phyloP scores from a whole-genome alignment of 2,329 filamentous ascomycete species.

The Hymenoscyphus fraxineus region DNA sequence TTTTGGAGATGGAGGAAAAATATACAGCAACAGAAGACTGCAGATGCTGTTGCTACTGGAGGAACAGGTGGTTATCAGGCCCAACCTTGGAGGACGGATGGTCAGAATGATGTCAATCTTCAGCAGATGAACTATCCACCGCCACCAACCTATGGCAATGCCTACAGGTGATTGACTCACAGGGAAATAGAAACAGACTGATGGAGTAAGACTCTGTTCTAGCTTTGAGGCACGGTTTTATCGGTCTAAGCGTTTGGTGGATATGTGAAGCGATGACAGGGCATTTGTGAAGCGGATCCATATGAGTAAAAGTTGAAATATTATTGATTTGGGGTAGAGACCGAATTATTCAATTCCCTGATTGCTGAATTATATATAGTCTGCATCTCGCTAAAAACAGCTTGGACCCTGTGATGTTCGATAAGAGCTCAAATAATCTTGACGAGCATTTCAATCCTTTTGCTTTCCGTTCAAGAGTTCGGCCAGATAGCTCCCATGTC shows the following conservation, averaged over 20 bases:
- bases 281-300: background rate
- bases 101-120: conserved; percentile 9
- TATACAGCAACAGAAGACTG: conserved; percentile 9
- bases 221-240: background rate
- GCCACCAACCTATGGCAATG: background rate
- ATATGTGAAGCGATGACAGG: background rate
- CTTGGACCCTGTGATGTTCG: too few relatives aligned
- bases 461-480: background rate
- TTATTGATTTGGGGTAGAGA: too few relatives aligned
- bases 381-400: too few relatives aligned
- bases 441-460: background rate
- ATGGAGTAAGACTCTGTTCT: background rate
- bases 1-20: conserved; percentile 15
- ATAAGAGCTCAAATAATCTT: background rate
- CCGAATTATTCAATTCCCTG: too few relatives aligned
- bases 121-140: conserved; percentile 6
- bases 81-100: conserved; percentile 8
- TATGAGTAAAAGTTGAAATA: too few relatives aligned
- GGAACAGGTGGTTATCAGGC: conserved; percentile 8
- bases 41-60: background rate
- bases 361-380: too few relatives aligned
- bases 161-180: background rate
- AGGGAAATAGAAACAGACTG: background rate
- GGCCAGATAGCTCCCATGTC: background rate
- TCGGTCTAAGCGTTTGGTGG: background rate